Base-by-base conservation (phyloP, 164 flowering plant genomes). In the Liquidambar formosana region DNA sequence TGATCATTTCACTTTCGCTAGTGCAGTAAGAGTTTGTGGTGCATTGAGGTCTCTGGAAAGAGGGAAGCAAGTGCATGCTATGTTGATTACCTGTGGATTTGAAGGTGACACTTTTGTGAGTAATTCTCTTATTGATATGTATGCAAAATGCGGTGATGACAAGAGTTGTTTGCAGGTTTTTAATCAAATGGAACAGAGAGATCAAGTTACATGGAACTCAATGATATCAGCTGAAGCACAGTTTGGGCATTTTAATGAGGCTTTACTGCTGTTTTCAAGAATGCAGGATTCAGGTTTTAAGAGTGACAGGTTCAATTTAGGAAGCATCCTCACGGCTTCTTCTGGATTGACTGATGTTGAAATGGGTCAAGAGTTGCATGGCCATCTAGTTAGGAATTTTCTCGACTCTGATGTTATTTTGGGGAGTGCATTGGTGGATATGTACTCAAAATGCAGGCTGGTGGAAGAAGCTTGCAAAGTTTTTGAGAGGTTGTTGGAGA, bases 61-160 rank as follows among this genome's bases (percentile, higher is more conserved):
- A 60, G 63, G 63, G 44, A 60, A 33, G 63, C 63, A 60, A 60
- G 63, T 60, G 46, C 63, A 60, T 60, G 43, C 63, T 27, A 60
- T 15, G 63, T 38, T 60, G 63, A 60, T 60, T 60, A 22, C 33
- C 8, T 60, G 63, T 60, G 63, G 63, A 60, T 60, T 60, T 60
- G 21, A 60, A 45, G 46, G 58, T 57, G 71, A 73, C 21, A 41
- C 59, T 57, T 74, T 67, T 41, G 65, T 74, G 28, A 70, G 70
- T 26, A 78, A 78, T 70, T 70, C 78, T 61, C 75, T 79, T 49
- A 70, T 79, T 33, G 77, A 74, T 59, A 74, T 74, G 81, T 78
- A 78, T 71, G 75, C 78, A 25, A 78, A 78, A 61, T 78, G 81
- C 51, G 68, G 67, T 14, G 63, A 60, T 19, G 43, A 33, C 10